phyloP scores from a whole-genome alignment of 768 basidiomycete genomes.

The Candolleomyces efflorescens region DNA sequence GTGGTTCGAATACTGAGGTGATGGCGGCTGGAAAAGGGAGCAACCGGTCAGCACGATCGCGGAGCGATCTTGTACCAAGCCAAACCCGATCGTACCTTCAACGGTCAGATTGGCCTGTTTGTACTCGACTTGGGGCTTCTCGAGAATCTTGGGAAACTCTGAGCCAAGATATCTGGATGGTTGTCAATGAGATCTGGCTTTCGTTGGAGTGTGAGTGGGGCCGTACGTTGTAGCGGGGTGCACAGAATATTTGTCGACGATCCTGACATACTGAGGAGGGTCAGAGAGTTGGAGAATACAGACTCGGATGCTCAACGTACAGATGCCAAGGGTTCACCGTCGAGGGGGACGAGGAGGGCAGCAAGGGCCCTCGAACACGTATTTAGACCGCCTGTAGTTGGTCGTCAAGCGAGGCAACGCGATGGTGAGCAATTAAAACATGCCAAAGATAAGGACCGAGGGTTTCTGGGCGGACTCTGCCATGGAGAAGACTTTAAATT shows the following conservation, averaged over 20 bases:
- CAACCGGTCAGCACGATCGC: slow-evolving; percentile 12
- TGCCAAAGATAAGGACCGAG: slow-evolving; percentile 75
- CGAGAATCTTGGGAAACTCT: slow-evolving; percentile 67
- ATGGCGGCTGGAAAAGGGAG: slow-evolving; percentile 52
- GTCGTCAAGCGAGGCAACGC: slow-evolving; percentile 7
- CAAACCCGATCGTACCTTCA: slow-evolving; percentile 42
- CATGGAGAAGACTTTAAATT: slow-evolving; percentile 22
- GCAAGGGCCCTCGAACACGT: slow-evolving; percentile 74
- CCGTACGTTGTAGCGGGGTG: slow-evolving; percentile 30
- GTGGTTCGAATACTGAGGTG: slow-evolving; percentile 64
- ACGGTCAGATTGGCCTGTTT: slow-evolving; percentile 78
- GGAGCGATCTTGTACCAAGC: not conserved
- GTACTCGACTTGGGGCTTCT: slow-evolving; percentile 71
- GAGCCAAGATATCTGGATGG: slow-evolving; percentile 66
- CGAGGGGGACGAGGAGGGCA: slow-evolving; percentile 57
- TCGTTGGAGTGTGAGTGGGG: not conserved
- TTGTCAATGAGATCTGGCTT: not conserved
- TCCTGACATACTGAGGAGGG: slow-evolving; percentile 17
- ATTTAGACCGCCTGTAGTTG: slow-evolving; percentile 67
- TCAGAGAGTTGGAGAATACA: not conserved
- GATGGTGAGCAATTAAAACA: slow-evolving; percentile 16
- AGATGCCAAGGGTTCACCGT: slow-evolving; percentile 67
- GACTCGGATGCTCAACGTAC: slow-evolving; percentile 37
- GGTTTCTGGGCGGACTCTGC: slow-evolving; percentile 39
- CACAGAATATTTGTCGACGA: slow-evolving; percentile 30